Percentiles rank a stretch among this genome's conserved stretches.
These are phyloP conservation scores for Fusarium sambucinum DNA, from an alignment of 2,329 filamentous ascomycete species.

Conservation along the genomic window DNA sequence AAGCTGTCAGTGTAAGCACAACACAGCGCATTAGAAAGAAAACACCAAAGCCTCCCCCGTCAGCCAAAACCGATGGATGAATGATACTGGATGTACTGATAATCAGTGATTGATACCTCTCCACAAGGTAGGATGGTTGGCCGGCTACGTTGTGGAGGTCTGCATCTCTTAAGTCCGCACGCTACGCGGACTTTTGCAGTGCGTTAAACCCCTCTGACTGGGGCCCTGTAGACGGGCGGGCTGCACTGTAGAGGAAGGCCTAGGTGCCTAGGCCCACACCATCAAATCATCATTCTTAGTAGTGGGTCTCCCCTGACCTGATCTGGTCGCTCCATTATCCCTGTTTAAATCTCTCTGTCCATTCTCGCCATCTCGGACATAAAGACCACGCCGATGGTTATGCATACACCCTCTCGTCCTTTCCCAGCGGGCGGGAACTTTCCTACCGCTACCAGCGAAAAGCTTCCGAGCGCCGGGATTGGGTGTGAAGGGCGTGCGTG, in stretches of 20 bases:
- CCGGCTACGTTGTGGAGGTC: not conserved
- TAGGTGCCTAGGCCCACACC: conserved; percentile 6
- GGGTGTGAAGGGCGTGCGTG: conserved; percentile 3
- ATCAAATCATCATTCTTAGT: conserved; percentile 28
- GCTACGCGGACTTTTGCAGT: conserved; percentile 13
- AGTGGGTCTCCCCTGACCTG: conserved; percentile 17
- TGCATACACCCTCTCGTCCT: conserved; percentile 25
- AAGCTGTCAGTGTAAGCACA: conserved; percentile 32
- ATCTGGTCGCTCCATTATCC: conserved; percentile 35
- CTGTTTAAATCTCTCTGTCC: conserved; percentile 20
- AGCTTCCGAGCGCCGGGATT: conserved; percentile 43
- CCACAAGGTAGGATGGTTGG: not conserved
- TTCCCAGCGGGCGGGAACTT: conserved; percentile 34
- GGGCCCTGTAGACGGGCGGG: not conserved
- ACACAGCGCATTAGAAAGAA: conserved; percentile 34
- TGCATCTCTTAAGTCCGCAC: conserved; percentile 8
- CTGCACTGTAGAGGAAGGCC: not conserved
- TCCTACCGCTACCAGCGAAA: conserved; percentile 36
- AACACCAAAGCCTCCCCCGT: conserved; percentile 33
- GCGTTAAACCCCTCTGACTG: not conserved
- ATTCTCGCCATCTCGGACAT: conserved; percentile 56
- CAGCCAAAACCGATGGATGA: conserved; percentile 23
- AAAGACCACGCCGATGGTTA: conserved; percentile 55
- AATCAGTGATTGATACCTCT: conserved; percentile 6
- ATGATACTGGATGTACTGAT: conserved; percentile 2